Evolutionary conservation across 2,329 filamentous ascomycete species (phyloP), one percentile per base, ranked within the genome.

Genomic region (Cladosporium sp.): DNA sequence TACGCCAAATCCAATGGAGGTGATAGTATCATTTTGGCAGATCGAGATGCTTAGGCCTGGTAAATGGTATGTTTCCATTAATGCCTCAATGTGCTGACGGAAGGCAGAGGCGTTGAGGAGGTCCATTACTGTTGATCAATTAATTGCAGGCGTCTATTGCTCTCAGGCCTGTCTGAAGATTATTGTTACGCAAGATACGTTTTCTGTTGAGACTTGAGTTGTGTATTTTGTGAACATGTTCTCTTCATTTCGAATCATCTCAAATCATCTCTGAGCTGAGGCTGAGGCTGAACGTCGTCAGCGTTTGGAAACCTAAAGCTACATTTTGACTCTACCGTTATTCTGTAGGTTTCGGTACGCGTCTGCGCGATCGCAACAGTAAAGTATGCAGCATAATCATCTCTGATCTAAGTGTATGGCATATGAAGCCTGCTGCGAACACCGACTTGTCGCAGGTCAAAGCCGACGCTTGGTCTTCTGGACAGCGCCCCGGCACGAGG

Each of bases 21-120:
- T 81, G 7, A 78, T 80, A 4, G 79, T 68, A 14, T 83, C 75
- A 2, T 80, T 80, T 66, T 84, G 80, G 15, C 85, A 74, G 26
- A 86, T 77, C 0, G 80, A 82, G 24, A 86, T 77, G 1, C 83
- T 77, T 6, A 85, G 63, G 0, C 83, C 84, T 1, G 84, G 83
- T 8, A 85, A 80, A 62, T 82, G 79, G 78, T 79, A 85, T 54
- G 77, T 67, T 7, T 78, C 67, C 38, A 82, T 74, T 2, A 76
- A 68, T 4, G 73, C 69, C 24, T 74, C 66, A 5, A 79, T 70
- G 24, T 66, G 65, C 32, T 57, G 18, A 3, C 41, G 49, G 51
- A 69, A 68, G 14, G 51, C 26, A 7, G 63, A 28, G 4, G 66
- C 41, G n/a, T 65, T 38, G 58, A 69, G 32, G 21, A 59, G 36